Conservation (phyloP, 2,329 filamentous ascomycete genomes). For the Aspergillus tanneri region DNA sequence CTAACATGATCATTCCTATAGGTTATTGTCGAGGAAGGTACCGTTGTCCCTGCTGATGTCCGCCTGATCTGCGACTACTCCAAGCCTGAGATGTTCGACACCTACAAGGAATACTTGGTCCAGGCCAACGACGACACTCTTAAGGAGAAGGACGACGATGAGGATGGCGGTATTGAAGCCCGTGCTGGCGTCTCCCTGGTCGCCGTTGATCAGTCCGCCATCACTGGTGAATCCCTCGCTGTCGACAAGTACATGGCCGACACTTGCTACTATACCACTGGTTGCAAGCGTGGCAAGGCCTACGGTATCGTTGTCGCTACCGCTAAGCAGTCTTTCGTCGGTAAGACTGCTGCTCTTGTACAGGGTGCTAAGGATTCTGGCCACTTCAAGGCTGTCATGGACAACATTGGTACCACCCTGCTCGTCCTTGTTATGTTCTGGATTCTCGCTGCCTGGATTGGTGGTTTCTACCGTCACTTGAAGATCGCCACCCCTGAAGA, state of each 20-base stretch:
- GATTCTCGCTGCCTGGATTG: constrained; percentile 73
- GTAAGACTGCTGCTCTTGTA: constrained; percentile 70
- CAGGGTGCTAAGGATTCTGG: constrained; percentile 73
- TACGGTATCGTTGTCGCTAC: constrained; percentile 67
- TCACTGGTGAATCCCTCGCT: constrained; percentile 76
- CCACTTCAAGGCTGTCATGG: constrained; percentile 82
- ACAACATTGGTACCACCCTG: constrained; percentile 72
- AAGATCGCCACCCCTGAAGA: constrained; percentile 54
- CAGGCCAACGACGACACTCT: constrained; percentile 60
- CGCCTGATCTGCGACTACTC: constrained; percentile 72
- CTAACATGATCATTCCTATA: constrained; percentile 25
- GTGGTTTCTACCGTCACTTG: constrained; percentile 73
- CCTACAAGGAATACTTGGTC: constrained; percentile 65
- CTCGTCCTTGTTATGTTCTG: constrained; percentile 75
- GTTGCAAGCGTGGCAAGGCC: constrained; percentile 77
- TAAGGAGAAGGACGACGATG: constrained; percentile 58
- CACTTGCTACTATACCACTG: constrained; percentile 73
- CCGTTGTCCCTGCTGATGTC: constrained; percentile 67
- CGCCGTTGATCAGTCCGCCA: constrained; percentile 75
- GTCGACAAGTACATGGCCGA: constrained; percentile 65
- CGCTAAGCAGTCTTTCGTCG: constrained; percentile 72
- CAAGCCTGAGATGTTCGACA: constrained; percentile 64
- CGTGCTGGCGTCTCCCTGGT: constrained; percentile 65
- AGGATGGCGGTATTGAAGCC: constrained; percentile 54
- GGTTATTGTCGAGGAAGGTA: constrained; percentile 70